Percentiles rank a stretch among this genome's conserved stretches.
These are phyloP conservation scores for Uronychia setigera DNA, from an alignment of 73 alveolate species.

Conservation along the genomic window DNA sequence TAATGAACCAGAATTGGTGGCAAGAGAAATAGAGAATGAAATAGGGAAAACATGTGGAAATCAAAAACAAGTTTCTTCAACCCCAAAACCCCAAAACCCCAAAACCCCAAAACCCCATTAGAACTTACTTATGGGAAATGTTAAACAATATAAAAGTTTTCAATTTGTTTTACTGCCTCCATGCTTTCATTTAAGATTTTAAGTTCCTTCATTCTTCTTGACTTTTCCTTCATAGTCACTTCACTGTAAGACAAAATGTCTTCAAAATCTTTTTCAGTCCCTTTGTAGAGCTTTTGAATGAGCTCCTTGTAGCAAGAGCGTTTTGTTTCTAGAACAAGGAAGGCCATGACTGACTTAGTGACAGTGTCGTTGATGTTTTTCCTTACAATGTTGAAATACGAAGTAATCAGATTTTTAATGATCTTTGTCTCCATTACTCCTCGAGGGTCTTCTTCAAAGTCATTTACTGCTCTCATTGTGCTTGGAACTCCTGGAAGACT, in stretches of 20 bases:
- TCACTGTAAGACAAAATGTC: conserved; percentile 16
- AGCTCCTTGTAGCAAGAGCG: conserved; percentile 43
- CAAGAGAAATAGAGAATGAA: too few relatives aligned
- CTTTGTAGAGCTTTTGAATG: conserved; percentile 47
- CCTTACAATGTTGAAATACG: conserved; percentile 60
- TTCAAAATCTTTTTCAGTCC: conserved; percentile 22
- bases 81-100: too few relatives aligned
- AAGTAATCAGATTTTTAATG: conserved; percentile 55
- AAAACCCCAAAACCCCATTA: too few relatives aligned
- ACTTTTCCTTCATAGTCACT: conserved; percentile 11
- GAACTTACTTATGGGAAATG: too few relatives aligned
- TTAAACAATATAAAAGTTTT: not conserved
- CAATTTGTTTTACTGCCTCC: not conserved
- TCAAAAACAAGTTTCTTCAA: too few relatives aligned
- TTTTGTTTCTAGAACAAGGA: conserved; percentile 57
- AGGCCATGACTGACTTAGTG: conserved; percentile 53
- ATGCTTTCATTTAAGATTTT: not conserved
- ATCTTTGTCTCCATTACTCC: conserved; percentile 55
- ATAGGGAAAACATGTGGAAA: too few relatives aligned
- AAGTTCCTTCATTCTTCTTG: not conserved
- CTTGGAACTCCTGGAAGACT: conserved; percentile 43
- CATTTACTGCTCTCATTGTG: conserved; percentile 20
- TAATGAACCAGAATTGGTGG: too few relatives aligned
- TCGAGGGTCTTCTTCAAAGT: conserved; percentile 40
- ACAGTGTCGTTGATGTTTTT: conserved; percentile 50